Evolutionary conservation across 345 rosid species (phyloP).

Genomic region (Gossypium longicalyx): DNA sequence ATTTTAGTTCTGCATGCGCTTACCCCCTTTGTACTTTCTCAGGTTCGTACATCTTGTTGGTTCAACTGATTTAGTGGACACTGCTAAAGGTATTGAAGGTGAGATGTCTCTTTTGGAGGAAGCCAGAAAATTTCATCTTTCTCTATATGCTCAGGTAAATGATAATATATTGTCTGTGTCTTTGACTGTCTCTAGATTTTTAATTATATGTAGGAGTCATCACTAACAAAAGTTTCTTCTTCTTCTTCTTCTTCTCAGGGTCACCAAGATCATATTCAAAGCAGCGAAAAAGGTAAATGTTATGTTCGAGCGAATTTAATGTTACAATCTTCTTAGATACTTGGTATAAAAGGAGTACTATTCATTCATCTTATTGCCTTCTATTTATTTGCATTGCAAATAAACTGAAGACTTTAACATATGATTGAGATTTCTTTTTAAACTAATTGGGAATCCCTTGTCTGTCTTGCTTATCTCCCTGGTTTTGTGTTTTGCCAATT

Average conservation of each 20-base stretch:
- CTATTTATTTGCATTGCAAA: background rate
- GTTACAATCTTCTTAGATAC: background rate
- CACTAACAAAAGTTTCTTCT: slow-evolving; percentile 8
- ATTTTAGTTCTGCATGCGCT: background rate
- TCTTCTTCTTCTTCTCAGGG: slow-evolving; percentile 25
- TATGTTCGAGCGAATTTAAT: background rate
- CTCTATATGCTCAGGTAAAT: slow-evolving; percentile 41
- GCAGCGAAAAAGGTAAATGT: slow-evolving; percentile 23
- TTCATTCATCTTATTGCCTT: background rate
- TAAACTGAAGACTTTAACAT: background rate
- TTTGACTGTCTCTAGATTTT: slow-evolving; percentile 1
- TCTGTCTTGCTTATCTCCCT: background rate
- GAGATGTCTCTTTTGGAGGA: slow-evolving; percentile 62
- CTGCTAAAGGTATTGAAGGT: slow-evolving; percentile 36
- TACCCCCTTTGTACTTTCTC: slow-evolving; percentile 14
- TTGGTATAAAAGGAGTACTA: background rate
- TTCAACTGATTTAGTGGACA: slow-evolving; percentile 34
- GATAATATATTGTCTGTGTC: background rate
- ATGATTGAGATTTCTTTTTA: background rate
- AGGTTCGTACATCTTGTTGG: slow-evolving; percentile 43
- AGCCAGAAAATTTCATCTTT: slow-evolving; percentile 54
- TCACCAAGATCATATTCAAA: slow-evolving; percentile 15
- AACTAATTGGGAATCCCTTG: background rate
- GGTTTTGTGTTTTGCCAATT: background rate
- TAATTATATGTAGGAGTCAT: background rate